Percentiles rank a stretch among this genome's conserved stretches.
Evolutionary conservation across 2,329 filamentous ascomycete species (phyloP).

Genomic region (Pseudogymnoascus sp.): DNA sequence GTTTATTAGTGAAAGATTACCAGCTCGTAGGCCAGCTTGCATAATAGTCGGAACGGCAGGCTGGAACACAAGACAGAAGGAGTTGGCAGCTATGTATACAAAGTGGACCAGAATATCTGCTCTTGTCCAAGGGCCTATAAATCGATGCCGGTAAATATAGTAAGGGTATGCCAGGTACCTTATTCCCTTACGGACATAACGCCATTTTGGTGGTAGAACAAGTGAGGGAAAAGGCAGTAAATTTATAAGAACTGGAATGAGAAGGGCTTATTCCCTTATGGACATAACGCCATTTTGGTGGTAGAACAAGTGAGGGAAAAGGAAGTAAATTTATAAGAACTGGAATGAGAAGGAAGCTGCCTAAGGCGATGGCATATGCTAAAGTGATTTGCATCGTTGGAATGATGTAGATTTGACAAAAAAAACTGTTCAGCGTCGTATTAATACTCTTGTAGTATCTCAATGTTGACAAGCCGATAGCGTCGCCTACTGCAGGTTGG

Average conservation of each 20-base stretch:
- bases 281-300: constrained; percentile 9
- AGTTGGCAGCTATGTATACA: constrained; percentile 14
- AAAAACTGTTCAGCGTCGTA: neutral
- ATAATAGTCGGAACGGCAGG: constrained; percentile 9
- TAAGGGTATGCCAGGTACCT: constrained; percentile 16
- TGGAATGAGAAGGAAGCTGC: constrained; percentile 13
- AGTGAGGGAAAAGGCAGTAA: constrained; percentile 11
- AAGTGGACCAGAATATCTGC: constrained; percentile 15
- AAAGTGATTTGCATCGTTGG: constrained; percentile 16
- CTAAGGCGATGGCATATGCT: constrained; percentile 17
- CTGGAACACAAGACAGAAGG: constrained; percentile 16
- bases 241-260: constrained; percentile 13
- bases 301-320: constrained; percentile 10
- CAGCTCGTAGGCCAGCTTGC: constrained; percentile 15
- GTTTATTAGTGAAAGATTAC: constrained; percentile 18
- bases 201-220: constrained; percentile 10
- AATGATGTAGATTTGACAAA: neutral
- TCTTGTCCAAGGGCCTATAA: constrained; percentile 16
- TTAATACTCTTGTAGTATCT: neutral
- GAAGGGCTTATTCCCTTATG: constrained; percentile 12
- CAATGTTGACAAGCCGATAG: neutral
- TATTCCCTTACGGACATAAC: constrained; percentile 9
- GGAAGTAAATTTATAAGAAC: constrained; percentile 13
- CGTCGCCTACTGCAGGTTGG: neutral
- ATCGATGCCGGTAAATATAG: constrained; percentile 13